Evolutionary conservation across 2,329 filamentous ascomycete genomes (phyloP), one percentile per base, ranked within the genome.

Genomic region (Aspergillus sp.): DNA sequence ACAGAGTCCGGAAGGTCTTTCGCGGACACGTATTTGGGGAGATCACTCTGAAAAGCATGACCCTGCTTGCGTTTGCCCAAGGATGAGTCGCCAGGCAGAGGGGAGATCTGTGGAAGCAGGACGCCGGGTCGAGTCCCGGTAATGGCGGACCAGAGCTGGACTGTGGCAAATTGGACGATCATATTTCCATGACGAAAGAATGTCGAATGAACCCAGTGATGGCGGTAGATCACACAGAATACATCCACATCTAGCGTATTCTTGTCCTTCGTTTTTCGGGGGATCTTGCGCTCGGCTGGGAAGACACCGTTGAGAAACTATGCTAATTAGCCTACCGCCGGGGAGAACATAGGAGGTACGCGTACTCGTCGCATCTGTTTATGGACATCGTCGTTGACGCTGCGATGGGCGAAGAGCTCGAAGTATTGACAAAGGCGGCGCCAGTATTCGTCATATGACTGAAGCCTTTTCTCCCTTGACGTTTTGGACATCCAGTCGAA

Each of bases 401-500:
- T 9, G 30, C 63, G 61, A 15, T 50, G 47, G 45, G 61, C 59
- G 22, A 69, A 68, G 34, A 68, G 60, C 64, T 43, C 65, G 20
- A 45, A 45, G 43, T 30, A 68, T 57, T 66, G 39, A 53, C 39
- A 65, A 54, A 67, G 62, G 49, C 60, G 61, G 17, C 61, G 60
- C 63, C 18, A 68, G 56, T 68, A 69, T 57, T 67, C 41, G 24
- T 70, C 39, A 44, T 68, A 68, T 0, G 51, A 67, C 13, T 68
- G 45, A 41, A 66, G 62, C 3, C 5, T 2, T 54, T 68, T 68
- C 58, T 66, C 32, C 56, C 55, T 41, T 52, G 56, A 69, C 13
- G 53, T 66, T 22, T 56, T 68, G 2, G 38, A 65, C 24, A 68
- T 69, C 65, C 26, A 69, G 24, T 69, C 58, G 22, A 69, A 68